phyloP scores from a whole-genome alignment of 2,329 filamentous ascomycete genomes.

The Aspergillus eucalypticola region DNA sequence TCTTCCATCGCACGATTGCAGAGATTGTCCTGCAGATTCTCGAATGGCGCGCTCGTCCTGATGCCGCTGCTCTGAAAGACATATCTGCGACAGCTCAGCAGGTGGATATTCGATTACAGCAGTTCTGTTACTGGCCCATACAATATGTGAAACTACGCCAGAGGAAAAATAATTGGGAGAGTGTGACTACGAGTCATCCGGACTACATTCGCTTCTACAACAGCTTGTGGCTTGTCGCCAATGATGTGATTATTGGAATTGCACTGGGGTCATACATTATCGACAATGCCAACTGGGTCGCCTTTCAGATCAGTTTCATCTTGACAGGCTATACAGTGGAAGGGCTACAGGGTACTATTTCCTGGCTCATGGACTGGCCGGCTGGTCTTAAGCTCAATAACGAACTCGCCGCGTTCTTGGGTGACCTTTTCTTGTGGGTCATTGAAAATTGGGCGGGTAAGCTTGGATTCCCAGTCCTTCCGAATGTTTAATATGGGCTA shows the following conservation, averaged over 20 bases:
- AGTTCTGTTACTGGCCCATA: conserved; percentile 99
- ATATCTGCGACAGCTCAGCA: conserved; percentile 96
- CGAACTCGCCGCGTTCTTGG: conserved; percentile 89
- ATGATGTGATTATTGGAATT: conserved; percentile 98
- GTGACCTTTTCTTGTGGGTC: conserved; percentile 95
- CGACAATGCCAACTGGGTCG: conserved; percentile 85
- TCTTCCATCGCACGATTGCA: conserved; percentile 76
- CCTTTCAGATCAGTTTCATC: conserved; percentile 72
- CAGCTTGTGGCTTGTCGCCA: conserved; percentile 95
- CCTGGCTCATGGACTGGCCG: conserved; percentile 94
- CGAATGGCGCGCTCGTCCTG: conserved; percentile 79
- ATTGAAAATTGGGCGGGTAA: conserved; percentile 95
- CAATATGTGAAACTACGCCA: conserved; percentile 91
- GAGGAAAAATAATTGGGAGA: conserved; percentile 89
- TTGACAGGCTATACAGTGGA: conserved; percentile 83
- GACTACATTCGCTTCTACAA: conserved; percentile 99
- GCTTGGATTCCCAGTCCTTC: not conserved
- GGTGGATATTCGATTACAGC: conserved; percentile 92
- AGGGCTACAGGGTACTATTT: conserved; percentile 83
- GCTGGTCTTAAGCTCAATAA: conserved; percentile 93
- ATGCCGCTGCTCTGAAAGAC: conserved; percentile 85
- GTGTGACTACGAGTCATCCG: conserved; percentile 89
- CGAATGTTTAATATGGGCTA: conserved; percentile 4
- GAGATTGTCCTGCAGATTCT: conserved; percentile 77
- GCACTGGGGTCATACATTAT: conserved; percentile 95